Evolutionary conservation across 345 rosid genomes (phyloP).

Genomic region (Dimocarpus longan): DNA sequence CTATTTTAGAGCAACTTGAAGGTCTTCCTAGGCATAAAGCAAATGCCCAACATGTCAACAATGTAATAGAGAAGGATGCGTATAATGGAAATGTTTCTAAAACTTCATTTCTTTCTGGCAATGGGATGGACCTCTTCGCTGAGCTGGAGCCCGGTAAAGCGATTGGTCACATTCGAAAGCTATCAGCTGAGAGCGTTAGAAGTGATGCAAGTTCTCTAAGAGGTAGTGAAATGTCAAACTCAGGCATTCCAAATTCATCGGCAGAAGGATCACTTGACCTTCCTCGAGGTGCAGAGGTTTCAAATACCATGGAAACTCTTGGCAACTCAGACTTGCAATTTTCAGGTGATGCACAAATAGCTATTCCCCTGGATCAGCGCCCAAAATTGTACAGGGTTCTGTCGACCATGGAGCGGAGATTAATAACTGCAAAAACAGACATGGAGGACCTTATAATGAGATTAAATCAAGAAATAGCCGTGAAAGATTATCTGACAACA

Average conservation of each 20-base stretch:
- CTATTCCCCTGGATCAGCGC: constrained; percentile 83
- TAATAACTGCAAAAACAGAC: constrained; percentile 86
- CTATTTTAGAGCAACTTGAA: constrained; percentile 91
- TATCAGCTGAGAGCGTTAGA: constrained; percentile 72
- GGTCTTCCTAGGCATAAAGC: constrained; percentile 74
- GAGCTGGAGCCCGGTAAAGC: constrained; percentile 58
- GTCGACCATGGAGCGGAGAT: constrained; percentile 68
- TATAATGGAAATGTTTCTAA: constrained; percentile 64
- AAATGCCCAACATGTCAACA: constrained; percentile 52
- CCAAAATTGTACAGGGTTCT: constrained; percentile 81
- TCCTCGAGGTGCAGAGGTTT: constrained; percentile 51
- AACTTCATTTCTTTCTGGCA: constrained; percentile 43
- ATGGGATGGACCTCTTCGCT: constrained; percentile 63
- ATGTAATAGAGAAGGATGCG: constrained; percentile 42
- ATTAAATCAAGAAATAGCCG: constrained; percentile 86
- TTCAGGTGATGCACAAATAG: constrained; percentile 58
- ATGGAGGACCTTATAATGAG: constrained; percentile 96
- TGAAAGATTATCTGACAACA: constrained; percentile 81
- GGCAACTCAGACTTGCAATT: constrained; percentile 42
- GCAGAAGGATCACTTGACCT: constrained; percentile 62
- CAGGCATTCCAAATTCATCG: constrained; percentile 60
- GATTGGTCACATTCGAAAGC: constrained; percentile 59
- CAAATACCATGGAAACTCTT: constrained; percentile 40
- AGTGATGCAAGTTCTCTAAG: constrained; percentile 68
- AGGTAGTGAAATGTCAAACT: constrained; percentile 67